Percentiles rank a stretch among this genome's conserved stretches.
phyloP scores from a whole-genome alignment of 2,329 filamentous ascomycete species.

The Raffaelea albimanens region DNA sequence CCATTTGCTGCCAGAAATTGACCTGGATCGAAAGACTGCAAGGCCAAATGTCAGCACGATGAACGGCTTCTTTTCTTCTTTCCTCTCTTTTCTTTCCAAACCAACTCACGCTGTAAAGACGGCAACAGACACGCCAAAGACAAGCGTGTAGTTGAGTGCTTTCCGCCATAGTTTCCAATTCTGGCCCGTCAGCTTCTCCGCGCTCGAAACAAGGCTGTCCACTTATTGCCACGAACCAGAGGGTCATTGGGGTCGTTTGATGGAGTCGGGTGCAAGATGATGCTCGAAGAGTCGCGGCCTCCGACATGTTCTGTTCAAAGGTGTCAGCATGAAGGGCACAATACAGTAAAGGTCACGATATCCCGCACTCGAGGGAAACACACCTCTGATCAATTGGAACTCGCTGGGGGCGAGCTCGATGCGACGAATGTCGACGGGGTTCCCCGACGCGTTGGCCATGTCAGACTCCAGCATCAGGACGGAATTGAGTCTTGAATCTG shows the following conservation, averaged over 20 bases:
- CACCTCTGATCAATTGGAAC: neutral
- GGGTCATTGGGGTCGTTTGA: neutral
- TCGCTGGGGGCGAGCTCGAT: neutral
- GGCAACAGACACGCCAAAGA: conserved; percentile 1
- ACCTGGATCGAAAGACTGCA: neutral
- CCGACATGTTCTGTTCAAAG: neutral
- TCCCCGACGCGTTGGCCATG: neutral
- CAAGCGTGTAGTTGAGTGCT: neutral
- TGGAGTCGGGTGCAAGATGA: neutral
- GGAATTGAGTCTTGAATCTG: too few relatives aligned
- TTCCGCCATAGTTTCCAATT: neutral
- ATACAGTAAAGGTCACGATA: too few relatives aligned
- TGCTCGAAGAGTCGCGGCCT: neutral
- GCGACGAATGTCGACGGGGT: neutral
- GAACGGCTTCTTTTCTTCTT: too few relatives aligned
- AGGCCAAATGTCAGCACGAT: too few relatives aligned
- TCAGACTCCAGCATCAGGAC: too few relatives aligned
- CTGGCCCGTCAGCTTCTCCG: too few relatives aligned
- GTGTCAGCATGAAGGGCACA: too few relatives aligned
- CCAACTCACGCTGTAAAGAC: neutral
- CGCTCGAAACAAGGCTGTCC: too few relatives aligned
- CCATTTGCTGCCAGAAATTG: neutral
- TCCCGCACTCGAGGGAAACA: neutral
- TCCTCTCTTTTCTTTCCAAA: too few relatives aligned
- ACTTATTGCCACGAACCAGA: neutral